Conservation (phyloP, 2,329 filamentous ascomycete genomes). For the Trichoderma sp. region DNA sequence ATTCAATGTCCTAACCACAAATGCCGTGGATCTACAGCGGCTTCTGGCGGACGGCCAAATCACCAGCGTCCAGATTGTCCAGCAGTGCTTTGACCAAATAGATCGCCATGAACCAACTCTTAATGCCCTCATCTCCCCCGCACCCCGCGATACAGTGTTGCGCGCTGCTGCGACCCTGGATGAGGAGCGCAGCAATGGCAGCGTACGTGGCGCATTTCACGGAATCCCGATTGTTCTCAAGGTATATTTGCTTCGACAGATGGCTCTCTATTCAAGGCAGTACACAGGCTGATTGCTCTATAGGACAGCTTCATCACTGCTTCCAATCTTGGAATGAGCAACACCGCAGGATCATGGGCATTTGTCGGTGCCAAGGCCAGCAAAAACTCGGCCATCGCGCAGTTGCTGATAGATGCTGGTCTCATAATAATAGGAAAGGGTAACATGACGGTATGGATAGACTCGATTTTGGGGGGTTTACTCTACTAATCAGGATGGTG, state of each 20-base stretch:
- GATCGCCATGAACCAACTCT: conserved; percentile 21
- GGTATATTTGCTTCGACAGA: conserved; percentile 16
- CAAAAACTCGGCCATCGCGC: conserved; percentile 23
- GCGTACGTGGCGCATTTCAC: conserved; percentile 27
- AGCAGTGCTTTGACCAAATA: conserved; percentile 22
- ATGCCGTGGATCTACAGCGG: conserved; percentile 14
- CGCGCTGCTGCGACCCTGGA: conserved; percentile 24
- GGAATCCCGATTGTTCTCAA: conserved; percentile 31
- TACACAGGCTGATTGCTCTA: background rate
- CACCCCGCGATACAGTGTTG: conserved; percentile 21
- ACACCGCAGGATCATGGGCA: conserved; percentile 25
- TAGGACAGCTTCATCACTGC: conserved; percentile 26
- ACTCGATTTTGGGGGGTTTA: background rate
- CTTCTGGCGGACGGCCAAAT: background rate
- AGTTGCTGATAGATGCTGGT: conserved; percentile 25
- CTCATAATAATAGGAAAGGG: conserved; percentile 28
- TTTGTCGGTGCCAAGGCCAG: conserved; percentile 22
- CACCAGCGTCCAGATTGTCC: conserved; percentile 16
- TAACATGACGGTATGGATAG: conserved; percentile 25
- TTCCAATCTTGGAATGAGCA: conserved; percentile 27
- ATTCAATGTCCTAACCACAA: background rate
- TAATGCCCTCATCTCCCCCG: conserved; percentile 25
- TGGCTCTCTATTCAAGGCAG: too few relatives aligned
- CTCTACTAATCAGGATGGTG: background rate
- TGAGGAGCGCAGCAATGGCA: conserved; percentile 26